Base-by-base conservation (phyloP, 2,329 filamentous ascomycete genomes). In the Ophiocordyceps australis region DNA sequence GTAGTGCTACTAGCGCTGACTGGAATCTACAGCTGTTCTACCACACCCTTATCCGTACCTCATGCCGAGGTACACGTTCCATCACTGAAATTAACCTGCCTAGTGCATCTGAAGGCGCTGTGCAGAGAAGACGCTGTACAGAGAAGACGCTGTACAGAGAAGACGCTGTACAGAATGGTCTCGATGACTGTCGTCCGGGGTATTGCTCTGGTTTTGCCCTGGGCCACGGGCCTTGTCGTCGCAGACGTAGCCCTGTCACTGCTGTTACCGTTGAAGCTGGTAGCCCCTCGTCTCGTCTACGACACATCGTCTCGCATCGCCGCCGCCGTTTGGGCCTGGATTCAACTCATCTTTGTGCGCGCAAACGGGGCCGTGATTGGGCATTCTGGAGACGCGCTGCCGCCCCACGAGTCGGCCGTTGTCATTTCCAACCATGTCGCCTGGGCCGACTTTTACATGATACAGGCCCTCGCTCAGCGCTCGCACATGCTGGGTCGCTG, bases 401-500 rank as follows among this genome's bases (percentile, higher is more conserved):
- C 62, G 2, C 28, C 31, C 9, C 53, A 52, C n/a, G 68, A 74
- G 44, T 67, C 60, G 15, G 67, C 65, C 28, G 59, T 74, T 27
- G 62, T 74, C 17, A 47, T 74, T 27, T 51, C 58, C 28, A 71
- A 74, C 40, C 68, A 73, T 44, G 58, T 70, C 20, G 56, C 54
- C 26, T 74, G 67, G 68, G 53, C 57, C 29, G 68, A 74, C 43
- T 72, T 74, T 39, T 74, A 71, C 49, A 59, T 72, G 53, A 65
- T 73, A 33, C 66, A 74, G 44, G 57, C 58, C 20, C 44, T 71
- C 22, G 67, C 67, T 10, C 36, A 59, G 24, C 50, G 50, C 22
- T 46, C 60, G 9, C 56, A 54, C 28, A 74, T 74, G 70, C 54
- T 74, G 7, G 54, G 61, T n/a, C 53, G 63, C 26, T 71, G 63